phyloP scores from a whole-genome alignment of 176 grass and related monocot genomes.

The Phoenix roebelenii region DNA sequence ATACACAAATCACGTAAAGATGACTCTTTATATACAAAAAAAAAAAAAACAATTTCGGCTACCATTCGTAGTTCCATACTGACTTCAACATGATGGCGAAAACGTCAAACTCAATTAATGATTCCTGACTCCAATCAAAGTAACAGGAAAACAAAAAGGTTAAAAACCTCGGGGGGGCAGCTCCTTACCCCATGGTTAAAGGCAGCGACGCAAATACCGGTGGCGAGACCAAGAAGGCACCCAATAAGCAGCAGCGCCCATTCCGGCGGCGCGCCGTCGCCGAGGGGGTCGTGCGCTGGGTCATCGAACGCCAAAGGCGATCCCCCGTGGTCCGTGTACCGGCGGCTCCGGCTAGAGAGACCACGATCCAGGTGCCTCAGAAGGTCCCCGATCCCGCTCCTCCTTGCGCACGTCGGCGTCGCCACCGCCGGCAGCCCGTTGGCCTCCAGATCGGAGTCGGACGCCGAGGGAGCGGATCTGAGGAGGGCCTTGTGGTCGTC shows the following conservation, averaged over 20 bases:
- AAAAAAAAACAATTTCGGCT: too few relatives aligned
- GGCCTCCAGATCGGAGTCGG: slow-evolving; percentile 24
- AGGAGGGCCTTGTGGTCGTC: slow-evolving; percentile 31
- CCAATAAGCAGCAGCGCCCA: slow-evolving; percentile 92
- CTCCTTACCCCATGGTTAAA: slow-evolving; percentile 81
- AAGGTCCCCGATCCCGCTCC: slow-evolving; percentile 48
- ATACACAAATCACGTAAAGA: too few relatives aligned
- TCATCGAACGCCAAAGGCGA: slow-evolving; percentile 25
- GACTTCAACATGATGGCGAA: too few relatives aligned
- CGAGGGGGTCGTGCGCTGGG: slow-evolving; percentile 43
- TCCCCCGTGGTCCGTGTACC: slow-evolving; percentile 10
- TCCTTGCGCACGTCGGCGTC: slow-evolving; percentile 26
- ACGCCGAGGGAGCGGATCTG: slow-evolving; percentile 32
- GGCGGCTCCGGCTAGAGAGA: slow-evolving; percentile 24
- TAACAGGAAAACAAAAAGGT: not conserved
- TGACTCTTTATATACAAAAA: too few relatives aligned
- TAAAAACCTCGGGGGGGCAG: too few relatives aligned
- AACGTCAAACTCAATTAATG: too few relatives aligned
- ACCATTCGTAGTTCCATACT: too few relatives aligned
- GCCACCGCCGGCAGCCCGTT: slow-evolving; percentile 1
- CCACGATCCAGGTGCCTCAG: slow-evolving; percentile 75
- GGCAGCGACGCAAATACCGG: slow-evolving; percentile 75
- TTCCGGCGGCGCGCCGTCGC: slow-evolving; percentile 88
- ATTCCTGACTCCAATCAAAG: not conserved
- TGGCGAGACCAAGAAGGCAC: slow-evolving; percentile 87